Conservation (phyloP, 139 green algal genomes). For the Tetraselmis striata region DNA sequence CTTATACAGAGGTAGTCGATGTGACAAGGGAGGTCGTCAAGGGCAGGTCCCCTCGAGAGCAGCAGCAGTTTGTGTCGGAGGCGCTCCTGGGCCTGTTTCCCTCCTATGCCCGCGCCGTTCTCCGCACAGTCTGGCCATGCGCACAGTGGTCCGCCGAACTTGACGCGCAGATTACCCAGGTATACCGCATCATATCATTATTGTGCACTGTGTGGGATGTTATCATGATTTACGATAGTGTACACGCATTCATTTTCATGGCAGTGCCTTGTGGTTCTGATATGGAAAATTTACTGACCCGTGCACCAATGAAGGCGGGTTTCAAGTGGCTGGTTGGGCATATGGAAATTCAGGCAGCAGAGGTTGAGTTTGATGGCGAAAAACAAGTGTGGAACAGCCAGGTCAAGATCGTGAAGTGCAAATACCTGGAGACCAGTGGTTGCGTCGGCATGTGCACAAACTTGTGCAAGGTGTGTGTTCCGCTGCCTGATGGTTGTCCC, state of each 20-base stretch:
- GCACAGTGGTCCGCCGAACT: neutral
- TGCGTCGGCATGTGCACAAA: constrained; percentile 53
- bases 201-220: neutral
- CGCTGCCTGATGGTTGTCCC: neutral
- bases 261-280: neutral
- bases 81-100: too few species aligned
- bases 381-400: constrained; percentile 26
- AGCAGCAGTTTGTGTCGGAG: too few species aligned
- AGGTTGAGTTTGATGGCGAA: constrained; percentile 27
- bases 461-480: constrained; percentile 36
- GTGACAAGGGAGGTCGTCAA: too few species aligned
- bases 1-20: too few species aligned
- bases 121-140: too few species aligned
- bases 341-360: constrained; percentile 20
- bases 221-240: too few species aligned
- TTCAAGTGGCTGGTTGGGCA: constrained; percentile 59
- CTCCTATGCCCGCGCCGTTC: too few species aligned
- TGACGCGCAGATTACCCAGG: neutral
- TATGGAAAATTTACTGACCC: too few species aligned
- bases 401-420: constrained; percentile 59
- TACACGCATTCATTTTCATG: too few species aligned
- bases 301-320: constrained; percentile 5
- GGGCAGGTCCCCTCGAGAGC: too few species aligned
- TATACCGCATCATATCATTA: neutral
- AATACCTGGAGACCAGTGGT: constrained; percentile 46